Evolutionary conservation across 129 eudicot species (phyloP).

Genomic region (Escallonia herrerae): DNA sequence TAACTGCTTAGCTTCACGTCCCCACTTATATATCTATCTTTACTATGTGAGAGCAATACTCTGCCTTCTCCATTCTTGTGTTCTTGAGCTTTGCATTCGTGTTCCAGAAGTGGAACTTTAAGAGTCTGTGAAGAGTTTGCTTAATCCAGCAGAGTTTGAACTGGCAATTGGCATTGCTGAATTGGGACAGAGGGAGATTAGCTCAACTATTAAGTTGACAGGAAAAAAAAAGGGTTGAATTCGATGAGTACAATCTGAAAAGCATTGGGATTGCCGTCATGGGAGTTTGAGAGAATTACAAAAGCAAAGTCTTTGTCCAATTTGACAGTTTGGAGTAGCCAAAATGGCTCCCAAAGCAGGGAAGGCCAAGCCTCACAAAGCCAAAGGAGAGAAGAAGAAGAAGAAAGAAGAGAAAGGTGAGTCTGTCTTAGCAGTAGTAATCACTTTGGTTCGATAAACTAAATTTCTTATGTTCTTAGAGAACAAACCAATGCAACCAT

Average conservation of each 20-base stretch:
- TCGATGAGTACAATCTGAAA: not conserved
- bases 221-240: not conserved
- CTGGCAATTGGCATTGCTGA: not conserved
- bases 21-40: not conserved
- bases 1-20: not conserved
- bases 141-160: not conserved
- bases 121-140: no score
- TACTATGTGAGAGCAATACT: not conserved
- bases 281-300: not conserved
- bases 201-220: not conserved
- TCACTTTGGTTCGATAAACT: not conserved
- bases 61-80: not conserved
- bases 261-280: not conserved
- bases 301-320: not conserved
- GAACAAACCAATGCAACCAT: no score
- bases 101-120: no score
- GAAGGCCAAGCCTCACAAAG: conserved; percentile 70
- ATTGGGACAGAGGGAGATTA: not conserved
- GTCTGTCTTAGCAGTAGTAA: not conserved
- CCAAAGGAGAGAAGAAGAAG: conserved; percentile 96
- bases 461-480: no score
- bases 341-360: conserved; percentile 84
- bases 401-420: conserved; percentile 92
- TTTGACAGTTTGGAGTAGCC: not conserved
- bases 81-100: no score